These are phyloP conservation scores for Pseudogymnoascus destructans DNA, from an alignment of 2,329 filamentous ascomycete genomes.

Conservation along the genomic window DNA sequence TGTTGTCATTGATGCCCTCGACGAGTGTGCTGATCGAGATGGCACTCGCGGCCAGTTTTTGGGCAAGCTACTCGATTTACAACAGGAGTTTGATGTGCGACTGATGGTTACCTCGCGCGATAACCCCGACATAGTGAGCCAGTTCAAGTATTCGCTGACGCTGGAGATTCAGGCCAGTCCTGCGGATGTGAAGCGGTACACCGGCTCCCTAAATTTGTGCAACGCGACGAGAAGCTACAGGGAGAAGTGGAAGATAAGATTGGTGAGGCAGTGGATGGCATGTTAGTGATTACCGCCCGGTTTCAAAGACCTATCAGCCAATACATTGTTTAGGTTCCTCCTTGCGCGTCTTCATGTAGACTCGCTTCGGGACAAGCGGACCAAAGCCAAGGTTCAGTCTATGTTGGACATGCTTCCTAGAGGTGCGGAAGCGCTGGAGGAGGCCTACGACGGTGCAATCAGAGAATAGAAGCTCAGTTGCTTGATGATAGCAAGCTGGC, in stretches of 20 bases:
- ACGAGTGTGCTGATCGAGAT: slow-evolving; percentile 13
- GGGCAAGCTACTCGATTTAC: neutral
- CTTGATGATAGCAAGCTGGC: neutral
- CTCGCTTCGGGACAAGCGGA: neutral
- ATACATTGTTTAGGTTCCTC: neutral
- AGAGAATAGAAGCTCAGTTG: neutral
- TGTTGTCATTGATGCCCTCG: slow-evolving; percentile 17
- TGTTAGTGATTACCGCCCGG: neutral
- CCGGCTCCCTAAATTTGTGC: neutral
- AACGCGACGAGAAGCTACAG: neutral
- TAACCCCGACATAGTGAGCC: slow-evolving; percentile 44
- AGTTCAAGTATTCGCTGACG: slow-evolving; percentile 28
- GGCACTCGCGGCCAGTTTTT: neutral
- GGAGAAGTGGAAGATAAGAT: neutral
- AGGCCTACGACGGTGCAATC: neutral
- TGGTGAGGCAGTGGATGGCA: neutral
- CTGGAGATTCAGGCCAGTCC: neutral
- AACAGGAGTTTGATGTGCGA: neutral
- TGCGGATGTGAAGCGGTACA: neutral
- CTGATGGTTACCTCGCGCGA: slow-evolving; percentile 15
- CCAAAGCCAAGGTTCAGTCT: neutral
- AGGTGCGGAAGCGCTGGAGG: neutral
- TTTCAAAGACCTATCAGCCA: neutral
- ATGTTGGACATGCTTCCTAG: neutral
- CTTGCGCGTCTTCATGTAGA: neutral